These are phyloP conservation scores for Pythium folliculosum DNA, from an alignment of 352 stramenopile species.

Conservation along the genomic window DNA sequence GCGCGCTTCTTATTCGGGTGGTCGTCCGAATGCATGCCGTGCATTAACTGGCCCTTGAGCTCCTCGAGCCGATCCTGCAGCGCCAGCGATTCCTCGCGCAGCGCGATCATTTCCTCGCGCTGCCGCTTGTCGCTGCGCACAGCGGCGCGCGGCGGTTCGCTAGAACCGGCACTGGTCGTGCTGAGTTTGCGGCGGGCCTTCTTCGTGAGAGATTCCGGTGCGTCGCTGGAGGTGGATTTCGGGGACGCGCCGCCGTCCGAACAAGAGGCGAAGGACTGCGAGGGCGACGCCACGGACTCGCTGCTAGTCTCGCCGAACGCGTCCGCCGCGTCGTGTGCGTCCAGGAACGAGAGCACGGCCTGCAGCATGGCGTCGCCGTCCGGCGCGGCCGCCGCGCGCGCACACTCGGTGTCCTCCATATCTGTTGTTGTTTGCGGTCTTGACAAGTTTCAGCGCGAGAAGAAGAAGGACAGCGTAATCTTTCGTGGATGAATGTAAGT, in stretches of 20 bases:
- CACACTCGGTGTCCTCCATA: not conserved
- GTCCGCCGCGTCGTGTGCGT: slow-evolving; percentile 2
- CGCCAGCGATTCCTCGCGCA: slow-evolving; percentile 28
- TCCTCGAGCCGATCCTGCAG: slow-evolving; percentile 31
- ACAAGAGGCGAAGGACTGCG: not conserved
- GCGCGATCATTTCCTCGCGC: slow-evolving; percentile 36
- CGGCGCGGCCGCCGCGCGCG: not conserved
- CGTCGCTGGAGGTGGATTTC: not conserved
- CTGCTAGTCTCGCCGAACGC: slow-evolving; percentile 3
- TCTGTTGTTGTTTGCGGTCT: not conserved
- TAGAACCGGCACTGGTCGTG: not conserved
- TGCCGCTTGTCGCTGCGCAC: slow-evolving; percentile 35
- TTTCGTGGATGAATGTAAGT: not conserved
- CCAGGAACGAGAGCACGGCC: slow-evolving; percentile 15
- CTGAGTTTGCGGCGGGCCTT: not conserved
- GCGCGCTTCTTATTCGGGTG: slow-evolving; percentile 7
- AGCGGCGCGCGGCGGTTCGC: not conserved
- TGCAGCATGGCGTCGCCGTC: slow-evolving; percentile 5
- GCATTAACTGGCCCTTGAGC: slow-evolving; percentile 22
- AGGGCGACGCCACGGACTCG: slow-evolving; percentile 3
- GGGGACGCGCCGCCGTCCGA: slow-evolving; percentile 2
- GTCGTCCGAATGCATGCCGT: not conserved
- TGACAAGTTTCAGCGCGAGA: not conserved
- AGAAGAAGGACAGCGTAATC: not conserved
- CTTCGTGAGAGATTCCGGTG: no score